Percentiles rank a stretch among this genome's conserved stretches.
Evolutionary conservation across 129 eudicot genomes (phyloP).

Genomic region (Escallonia rubra): DNA sequence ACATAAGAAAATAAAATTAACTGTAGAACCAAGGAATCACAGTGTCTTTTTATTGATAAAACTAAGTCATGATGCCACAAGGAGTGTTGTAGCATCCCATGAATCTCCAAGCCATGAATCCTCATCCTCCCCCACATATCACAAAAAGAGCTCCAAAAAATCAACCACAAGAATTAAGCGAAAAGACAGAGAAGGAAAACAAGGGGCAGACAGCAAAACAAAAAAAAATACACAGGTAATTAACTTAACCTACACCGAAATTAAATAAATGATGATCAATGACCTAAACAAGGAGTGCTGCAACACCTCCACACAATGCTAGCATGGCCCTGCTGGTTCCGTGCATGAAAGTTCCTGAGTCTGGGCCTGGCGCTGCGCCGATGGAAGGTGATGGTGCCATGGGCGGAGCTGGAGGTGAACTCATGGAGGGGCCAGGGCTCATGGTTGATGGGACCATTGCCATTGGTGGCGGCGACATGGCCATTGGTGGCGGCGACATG

Average conservation of each 20-base stretch:
- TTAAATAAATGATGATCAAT: neutral
- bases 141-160: neutral
- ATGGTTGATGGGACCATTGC: neutral
- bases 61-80: neutral
- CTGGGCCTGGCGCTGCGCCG: neutral
- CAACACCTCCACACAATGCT: conserved; percentile 21
- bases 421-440: neutral
- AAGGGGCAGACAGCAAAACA: neutral
- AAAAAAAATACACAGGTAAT: neutral
- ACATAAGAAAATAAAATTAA: neutral
- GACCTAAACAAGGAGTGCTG: conserved; percentile 18
- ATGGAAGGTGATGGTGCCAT: conserved; percentile 7
- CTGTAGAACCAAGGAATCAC: neutral
- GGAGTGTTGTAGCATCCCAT: neutral
- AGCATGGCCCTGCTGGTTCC: conserved; percentile 20
- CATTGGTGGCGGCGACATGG: neutral
- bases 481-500: neutral
- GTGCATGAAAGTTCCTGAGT: conserved; percentile 15
- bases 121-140: neutral
- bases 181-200: neutral
- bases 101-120: neutral
- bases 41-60: neutral
- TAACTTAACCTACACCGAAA: neutral
- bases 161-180: neutral
- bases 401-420: neutral